Base-by-base conservation (phyloP, 306 rosid genomes). In the Canavalia ensiformis region DNA sequence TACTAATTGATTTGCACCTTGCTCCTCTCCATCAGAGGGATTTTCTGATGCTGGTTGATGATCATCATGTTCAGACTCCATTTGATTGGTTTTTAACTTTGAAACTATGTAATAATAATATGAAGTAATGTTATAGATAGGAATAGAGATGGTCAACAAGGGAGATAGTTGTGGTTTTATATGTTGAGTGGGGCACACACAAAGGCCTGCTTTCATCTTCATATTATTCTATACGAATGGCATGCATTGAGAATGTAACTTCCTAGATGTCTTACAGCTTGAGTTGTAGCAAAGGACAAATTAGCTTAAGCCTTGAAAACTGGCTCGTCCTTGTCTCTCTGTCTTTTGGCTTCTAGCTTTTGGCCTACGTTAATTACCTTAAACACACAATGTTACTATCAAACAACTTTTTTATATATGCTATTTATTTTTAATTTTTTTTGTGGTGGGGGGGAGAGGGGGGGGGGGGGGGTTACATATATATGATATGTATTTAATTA, bases 201-300 rank as follows among this genome's bases (percentile, higher is more conserved):
- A 42, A 81, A 45, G 90, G 87, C 90, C 90, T 88, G 90, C 90
- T 33, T 44, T 34, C 68, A 50, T 83, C 51, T 52, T 58, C 35
- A 30, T 30, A 49, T 65, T 83, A 81, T 65, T 80, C 64, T 78
- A 79, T 66, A 74, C 13, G 30, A 83, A 58, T 80, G 75, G 50
- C 76, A 71, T 75, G 72, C 2, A 57, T 67, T 77, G 69, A 52
- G 84, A 64, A 73, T 73, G 74, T 77, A 81, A 76, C 84, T 84
- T 74, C 84, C 72, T 30, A 7, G 46, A 73, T 7, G 50, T 69
- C 44, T 51, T 63, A 31, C 86, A 78, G 72, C 56, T 90, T 65
- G 59, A 84, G 86, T 76, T 88, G 72, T 82, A 44, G 75, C 75
- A 81, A 80, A 68, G 68, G 86, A 88, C 90, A 91, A 89, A 81